Evolutionary conservation across 73 alveolate species (phyloP), one percentile per base, ranked within the genome.

Genomic region (Paramecium tetraurelia): DNA sequence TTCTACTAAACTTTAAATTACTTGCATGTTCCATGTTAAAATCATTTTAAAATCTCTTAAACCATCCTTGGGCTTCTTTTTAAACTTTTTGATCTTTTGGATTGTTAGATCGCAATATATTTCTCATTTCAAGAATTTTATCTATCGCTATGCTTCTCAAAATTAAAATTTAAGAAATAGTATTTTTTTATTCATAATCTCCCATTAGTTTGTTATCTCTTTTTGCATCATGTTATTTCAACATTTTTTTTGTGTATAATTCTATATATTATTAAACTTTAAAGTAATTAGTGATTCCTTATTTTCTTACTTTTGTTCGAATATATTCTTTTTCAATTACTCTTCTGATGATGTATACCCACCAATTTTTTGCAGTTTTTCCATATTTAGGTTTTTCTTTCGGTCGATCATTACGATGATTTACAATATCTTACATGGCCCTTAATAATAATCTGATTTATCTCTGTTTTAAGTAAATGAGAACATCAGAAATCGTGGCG

Each of bases 1-100:
- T 80, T 29, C 57, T 80, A 80, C 90, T 80, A 80, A 80, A 80
- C 46, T 48, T 80, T 18, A 80, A 12, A 80, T 80, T 80, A 35
- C 76, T 44, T 11, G 90, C 90, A 80, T 80, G 90, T 27, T 80
- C 90, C 90, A 80, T 80, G 8, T 40, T 80, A 35, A 80, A 80
- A 22, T 41, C 43, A 18, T 12, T 41, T 22, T 41, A 31, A 46
- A 80, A 80, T 44, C 24, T 24, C 7, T 35, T 40, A 80, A 80
- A 80, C 90, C 90, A 80, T 8, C 41, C 57, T 41, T 41, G 16
- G 14, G 90, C 90, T 16, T 48, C 72, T n/a, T 80, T 80, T 46
- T 80, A 80, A 16, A 11, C 7, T 16, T 44, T n/a, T 41, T 41
- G 75, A 22, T 44, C 75, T 41, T 44, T 41, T 0, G 90, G 90